phyloP scores from a whole-genome alignment of 2,329 filamentous ascomycete genomes.

The Colletotrichum plurivorum region DNA sequence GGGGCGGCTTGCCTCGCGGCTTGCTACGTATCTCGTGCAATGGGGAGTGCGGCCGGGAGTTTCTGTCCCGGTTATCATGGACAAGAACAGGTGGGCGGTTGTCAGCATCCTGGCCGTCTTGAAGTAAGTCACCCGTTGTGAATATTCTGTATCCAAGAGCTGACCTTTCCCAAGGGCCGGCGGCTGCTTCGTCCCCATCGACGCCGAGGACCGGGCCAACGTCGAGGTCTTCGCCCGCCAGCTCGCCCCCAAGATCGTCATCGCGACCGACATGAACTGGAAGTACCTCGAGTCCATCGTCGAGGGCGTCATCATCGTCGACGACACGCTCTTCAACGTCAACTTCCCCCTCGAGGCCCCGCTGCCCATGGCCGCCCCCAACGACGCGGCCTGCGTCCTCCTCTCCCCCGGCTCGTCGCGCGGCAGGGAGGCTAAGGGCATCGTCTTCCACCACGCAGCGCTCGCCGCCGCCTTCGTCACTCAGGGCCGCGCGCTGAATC shows the following conservation, averaged over 20 bases:
- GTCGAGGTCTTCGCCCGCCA: conserved; percentile 59
- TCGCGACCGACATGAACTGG: conserved; percentile 60
- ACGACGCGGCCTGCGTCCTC: conserved; percentile 72
- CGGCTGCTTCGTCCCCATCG: conserved; percentile 65
- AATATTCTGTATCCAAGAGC: conserved; percentile 46
- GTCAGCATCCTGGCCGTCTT: conserved; percentile 78
- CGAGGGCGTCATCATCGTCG: conserved; percentile 58
- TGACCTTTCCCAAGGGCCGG: conserved; percentile 53
- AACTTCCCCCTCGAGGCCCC: conserved; percentile 45
- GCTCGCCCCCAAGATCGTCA: conserved; percentile 59
- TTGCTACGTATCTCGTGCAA: conserved; percentile 62
- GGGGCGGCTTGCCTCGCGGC: conserved; percentile 52
- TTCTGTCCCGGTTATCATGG: conserved; percentile 76
- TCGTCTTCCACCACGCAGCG: conserved; percentile 73
- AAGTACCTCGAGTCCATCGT: conserved; percentile 56
- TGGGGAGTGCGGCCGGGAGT: conserved; percentile 66
- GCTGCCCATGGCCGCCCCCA: conserved; percentile 52
- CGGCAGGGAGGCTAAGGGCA: conserved; percentile 70
- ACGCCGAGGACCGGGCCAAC: conserved; percentile 58
- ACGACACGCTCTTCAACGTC: conserved; percentile 55
- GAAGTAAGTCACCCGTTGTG: conserved; percentile 66
- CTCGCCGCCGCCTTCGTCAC: conserved; percentile 68
- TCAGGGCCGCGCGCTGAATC: conserved; percentile 65
- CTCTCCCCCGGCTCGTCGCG: conserved; percentile 67
- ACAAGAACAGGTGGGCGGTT: conserved; percentile 79